A percentile compares a stretch with the other conserved stretches of the same genome.
These are phyloP conservation scores for Schizochytrium sp. DNA, from an alignment of 108 stramenopile species.

Conservation along the genomic window DNA sequence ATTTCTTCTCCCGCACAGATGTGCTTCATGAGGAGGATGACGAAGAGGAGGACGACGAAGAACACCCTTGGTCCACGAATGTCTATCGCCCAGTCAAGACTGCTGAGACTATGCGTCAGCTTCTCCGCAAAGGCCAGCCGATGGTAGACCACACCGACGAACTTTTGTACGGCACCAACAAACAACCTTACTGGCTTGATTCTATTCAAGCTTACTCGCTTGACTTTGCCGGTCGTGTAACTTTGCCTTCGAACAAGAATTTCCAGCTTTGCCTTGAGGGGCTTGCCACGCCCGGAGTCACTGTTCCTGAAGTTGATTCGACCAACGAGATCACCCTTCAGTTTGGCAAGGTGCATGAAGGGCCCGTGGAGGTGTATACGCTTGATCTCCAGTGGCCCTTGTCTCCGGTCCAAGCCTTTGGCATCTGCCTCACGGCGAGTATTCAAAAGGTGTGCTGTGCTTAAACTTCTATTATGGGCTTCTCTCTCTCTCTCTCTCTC, in stretches of 20 bases:
- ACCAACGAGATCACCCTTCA: constrained; percentile 53
- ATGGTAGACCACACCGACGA: background rate
- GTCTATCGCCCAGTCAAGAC: constrained; percentile 16
- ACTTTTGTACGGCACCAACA: constrained; percentile 12
- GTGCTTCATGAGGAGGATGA: background rate
- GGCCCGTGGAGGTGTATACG: constrained; percentile 41
- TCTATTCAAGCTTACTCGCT: constrained; percentile 62
- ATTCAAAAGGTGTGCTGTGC: constrained; percentile 38
- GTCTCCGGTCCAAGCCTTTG: constrained; percentile 51
- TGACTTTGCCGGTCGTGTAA: constrained; percentile 29
- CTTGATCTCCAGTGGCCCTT: constrained; percentile 60
- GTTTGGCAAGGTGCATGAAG: constrained; percentile 61
- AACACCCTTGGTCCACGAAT: constrained; percentile 1
- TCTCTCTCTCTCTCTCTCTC: too few species aligned
- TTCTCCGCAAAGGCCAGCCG: background rate
- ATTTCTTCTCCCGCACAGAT: background rate
- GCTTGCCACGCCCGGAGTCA: background rate
- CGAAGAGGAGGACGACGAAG: constrained; percentile 17
- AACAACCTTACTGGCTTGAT: constrained; percentile 74
- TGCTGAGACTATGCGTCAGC: constrained; percentile 20
- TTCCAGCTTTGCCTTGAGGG: constrained; percentile 47
- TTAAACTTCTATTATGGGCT: background rate
- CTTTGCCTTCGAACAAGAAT: constrained; percentile 48
- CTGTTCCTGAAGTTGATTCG: background rate
- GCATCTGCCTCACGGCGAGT: constrained; percentile 50